These are phyloP conservation scores for Leersia perrieri DNA, from an alignment of 176 grass and related monocot genomes.

Conservation along the genomic window DNA sequence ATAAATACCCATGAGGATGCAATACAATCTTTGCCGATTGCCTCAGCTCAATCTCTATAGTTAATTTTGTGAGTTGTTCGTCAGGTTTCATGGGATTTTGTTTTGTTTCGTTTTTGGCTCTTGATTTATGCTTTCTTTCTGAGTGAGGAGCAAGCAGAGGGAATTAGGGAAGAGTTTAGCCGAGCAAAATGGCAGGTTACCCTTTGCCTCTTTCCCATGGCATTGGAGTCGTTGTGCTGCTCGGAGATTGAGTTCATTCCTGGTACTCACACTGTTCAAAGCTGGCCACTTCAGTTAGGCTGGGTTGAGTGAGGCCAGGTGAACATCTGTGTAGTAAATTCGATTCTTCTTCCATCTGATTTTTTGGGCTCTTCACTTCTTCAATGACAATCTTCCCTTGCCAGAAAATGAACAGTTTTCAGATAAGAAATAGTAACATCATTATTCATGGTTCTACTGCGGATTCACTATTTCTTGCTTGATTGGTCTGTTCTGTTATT, in stretches of 20 bases:
- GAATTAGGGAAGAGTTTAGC: neutral
- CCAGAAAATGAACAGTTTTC: neutral
- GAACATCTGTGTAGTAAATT: neutral
- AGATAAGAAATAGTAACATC: neutral
- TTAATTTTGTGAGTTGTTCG: neutral
- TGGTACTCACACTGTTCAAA: neutral
- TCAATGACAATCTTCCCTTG: neutral
- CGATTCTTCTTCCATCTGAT: neutral
- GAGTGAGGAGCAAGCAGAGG: neutral
- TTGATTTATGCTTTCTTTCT: neutral
- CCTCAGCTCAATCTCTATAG: too few relatives aligned
- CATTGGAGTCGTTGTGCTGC: constrained; percentile 26
- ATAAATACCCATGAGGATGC: too few relatives aligned
- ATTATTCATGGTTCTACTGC: neutral
- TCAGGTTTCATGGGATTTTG: neutral
- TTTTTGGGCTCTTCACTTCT: neutral
- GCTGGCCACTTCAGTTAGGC: neutral
- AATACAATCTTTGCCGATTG: too few relatives aligned
- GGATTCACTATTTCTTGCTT: neutral
- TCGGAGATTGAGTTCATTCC: constrained; percentile 1
- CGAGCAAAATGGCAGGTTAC: constrained; percentile 40
- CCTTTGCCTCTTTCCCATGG: constrained; percentile 15
- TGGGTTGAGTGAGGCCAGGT: neutral
- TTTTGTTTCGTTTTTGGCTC: neutral
- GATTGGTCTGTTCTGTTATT: neutral